These are phyloP conservation scores for Teratosphaeria destructans DNA, from an alignment of 2,329 filamentous ascomycete genomes.

Conservation along the genomic window DNA sequence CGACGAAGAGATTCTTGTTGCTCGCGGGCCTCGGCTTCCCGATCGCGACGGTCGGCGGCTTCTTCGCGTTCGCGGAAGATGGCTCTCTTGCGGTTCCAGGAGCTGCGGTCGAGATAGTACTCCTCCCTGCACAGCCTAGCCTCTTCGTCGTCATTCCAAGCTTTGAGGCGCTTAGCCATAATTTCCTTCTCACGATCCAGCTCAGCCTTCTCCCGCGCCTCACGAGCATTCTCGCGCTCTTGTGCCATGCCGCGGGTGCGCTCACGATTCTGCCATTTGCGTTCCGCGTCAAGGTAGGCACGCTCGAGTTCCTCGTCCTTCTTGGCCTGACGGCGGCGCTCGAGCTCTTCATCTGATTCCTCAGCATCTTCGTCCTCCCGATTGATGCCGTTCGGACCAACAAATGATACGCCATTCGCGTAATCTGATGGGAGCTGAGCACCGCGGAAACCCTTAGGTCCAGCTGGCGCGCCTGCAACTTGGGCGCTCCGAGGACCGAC, in stretches of 20 bases:
- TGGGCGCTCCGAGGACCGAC: conserved; percentile 56
- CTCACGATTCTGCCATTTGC: conserved; percentile 85
- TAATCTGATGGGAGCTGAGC: conserved; percentile 60
- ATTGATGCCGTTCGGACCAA: conserved; percentile 57
- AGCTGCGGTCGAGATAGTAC: conserved; percentile 78
- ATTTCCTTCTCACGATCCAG: conserved; percentile 54
- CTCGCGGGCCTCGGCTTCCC: conserved; percentile 67
- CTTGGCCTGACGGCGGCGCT: conserved; percentile 60
- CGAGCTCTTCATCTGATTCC: conserved; percentile 76
- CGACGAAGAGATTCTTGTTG: conserved; percentile 52
- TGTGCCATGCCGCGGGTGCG: conserved; percentile 72
- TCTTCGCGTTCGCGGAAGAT: conserved; percentile 64
- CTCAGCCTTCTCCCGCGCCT: conserved; percentile 62
- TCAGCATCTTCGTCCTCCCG: conserved; percentile 67
- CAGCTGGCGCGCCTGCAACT: conserved; percentile 65
- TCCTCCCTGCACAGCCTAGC: conserved; percentile 66
- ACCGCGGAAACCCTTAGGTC: conserved; percentile 48
- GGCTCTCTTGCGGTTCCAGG: conserved; percentile 74
- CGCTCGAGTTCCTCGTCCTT: conserved; percentile 68
- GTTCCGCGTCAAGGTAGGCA: conserved; percentile 71
- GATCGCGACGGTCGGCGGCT: conserved; percentile 70
- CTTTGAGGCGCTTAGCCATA: conserved; percentile 59
- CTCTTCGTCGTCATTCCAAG: conserved; percentile 91
- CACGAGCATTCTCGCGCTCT: conserved; percentile 72
- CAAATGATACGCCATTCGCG: conserved; percentile 69